Conservation (phyloP, 176 grass and related monocot genomes). For the Aechmea fasciata region DNA sequence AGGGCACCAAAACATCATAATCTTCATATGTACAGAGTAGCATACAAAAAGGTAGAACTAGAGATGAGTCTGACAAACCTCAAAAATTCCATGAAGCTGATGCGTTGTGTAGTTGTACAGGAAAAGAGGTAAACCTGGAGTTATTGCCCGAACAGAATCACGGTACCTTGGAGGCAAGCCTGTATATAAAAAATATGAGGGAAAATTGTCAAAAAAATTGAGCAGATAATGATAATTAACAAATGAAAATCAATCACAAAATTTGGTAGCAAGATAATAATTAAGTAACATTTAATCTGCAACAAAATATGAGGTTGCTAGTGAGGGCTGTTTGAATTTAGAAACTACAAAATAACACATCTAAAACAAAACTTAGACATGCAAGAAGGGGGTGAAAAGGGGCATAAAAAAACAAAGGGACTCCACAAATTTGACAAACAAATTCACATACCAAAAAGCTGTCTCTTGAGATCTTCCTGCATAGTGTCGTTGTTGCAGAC, state of each 20-base stretch:
- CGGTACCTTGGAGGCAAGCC: constrained; percentile 92
- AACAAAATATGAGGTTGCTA: too few species aligned
- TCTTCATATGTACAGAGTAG: not conserved
- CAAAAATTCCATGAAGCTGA: constrained; percentile 97
- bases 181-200: constrained; percentile 30
- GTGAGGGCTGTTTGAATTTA: too few species aligned
- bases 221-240: not conserved
- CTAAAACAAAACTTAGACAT: too few species aligned
- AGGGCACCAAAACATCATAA: not conserved
- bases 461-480: constrained; percentile 98
- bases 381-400: too few species aligned
- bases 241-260: constrained; percentile 1
- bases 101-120: constrained; percentile 96
- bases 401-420: too few species aligned
- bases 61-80: constrained; percentile 33
- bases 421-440: not conserved
- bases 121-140: constrained; percentile 93
- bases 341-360: too few species aligned
- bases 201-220: not conserved
- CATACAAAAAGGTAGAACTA: not conserved
- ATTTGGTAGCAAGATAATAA: not conserved
- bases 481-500: constrained; percentile 99
- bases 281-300: too few species aligned
- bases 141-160: constrained; percentile 96
- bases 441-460: constrained; percentile 73